Evolutionary conservation across 2,329 filamentous ascomycete genomes (phyloP).

Genomic region (Cytospora schulzeri): DNA sequence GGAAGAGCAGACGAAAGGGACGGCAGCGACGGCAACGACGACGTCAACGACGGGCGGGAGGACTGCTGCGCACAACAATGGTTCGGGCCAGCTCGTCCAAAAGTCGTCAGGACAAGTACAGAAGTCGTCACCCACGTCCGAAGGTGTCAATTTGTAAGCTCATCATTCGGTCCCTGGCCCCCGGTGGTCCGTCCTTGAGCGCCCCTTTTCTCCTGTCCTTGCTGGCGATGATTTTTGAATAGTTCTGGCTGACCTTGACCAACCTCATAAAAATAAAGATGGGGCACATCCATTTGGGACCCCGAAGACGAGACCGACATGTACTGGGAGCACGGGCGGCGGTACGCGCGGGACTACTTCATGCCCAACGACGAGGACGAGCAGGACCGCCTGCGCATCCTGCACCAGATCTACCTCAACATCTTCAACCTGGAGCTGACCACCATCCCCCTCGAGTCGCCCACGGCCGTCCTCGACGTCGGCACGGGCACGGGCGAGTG

Average conservation of each 20-base stretch:
- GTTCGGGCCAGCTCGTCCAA: slow-evolving; percentile 3
- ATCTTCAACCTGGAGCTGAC: slow-evolving; percentile 35
- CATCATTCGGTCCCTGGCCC: too few relatives aligned
- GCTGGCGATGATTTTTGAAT: background rate
- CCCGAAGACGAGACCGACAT: slow-evolving; percentile 23
- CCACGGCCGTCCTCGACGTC: slow-evolving; percentile 55
- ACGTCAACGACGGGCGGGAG: too few relatives aligned
- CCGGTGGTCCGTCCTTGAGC: background rate
- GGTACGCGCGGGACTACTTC: slow-evolving; percentile 29
- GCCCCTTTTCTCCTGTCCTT: too few relatives aligned
- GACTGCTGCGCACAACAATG: background rate
- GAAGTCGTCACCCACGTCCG: slow-evolving; percentile 1
- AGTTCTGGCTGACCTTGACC: background rate
- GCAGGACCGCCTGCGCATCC: slow-evolving; percentile 39
- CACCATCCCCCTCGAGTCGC: slow-evolving; percentile 39
- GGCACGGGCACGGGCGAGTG: slow-evolving; percentile 60
- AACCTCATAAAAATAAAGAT: slow-evolving; percentile 17
- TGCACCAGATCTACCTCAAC: slow-evolving; percentile 25
- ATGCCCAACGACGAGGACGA: slow-evolving; percentile 29
- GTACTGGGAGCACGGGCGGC: slow-evolving; percentile 22
- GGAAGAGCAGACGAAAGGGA: background rate
- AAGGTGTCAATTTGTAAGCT: slow-evolving; percentile 4
- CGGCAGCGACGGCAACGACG: background rate
- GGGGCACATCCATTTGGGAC: slow-evolving; percentile 15
- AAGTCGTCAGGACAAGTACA: background rate